Base-by-base conservation (phyloP, 2,329 filamentous ascomycete genomes). In the Xylariaceae sp. region DNA sequence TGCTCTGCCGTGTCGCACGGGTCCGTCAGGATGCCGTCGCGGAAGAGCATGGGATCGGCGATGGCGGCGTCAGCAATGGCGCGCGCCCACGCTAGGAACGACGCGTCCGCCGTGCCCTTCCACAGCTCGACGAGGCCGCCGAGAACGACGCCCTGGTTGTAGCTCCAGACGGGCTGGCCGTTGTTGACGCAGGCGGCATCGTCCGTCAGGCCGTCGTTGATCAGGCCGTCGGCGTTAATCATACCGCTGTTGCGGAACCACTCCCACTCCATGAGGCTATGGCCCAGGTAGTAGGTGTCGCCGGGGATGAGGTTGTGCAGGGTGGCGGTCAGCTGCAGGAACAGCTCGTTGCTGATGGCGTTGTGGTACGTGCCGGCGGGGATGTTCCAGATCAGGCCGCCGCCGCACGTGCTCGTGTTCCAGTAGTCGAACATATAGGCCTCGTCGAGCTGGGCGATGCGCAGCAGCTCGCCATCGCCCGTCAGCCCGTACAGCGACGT, bases 121-220 rank as follows among this genome's bases (percentile, higher is more conserved):
- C 74, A 73, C 18, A 86, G 73, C 60, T 87, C 82, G 2, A 80
- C 78, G 0, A 88, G 75, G 0, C 79, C 84, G 12, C 81, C 76
- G 6, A 88, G 77, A 20, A 87, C 76, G 1, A 87, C 82, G 7
- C 85, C 85, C 68, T 88, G 84, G 62, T 71, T 74, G 64, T 81
- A 81, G 37, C 77, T 69, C 70, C 84, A 88, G n/a, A 62, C 64
- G 3, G 65, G 48, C 20, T 51, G 50, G 10, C 61, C 59, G 44
- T 71, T 44, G 74, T 79, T 20, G 18, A 60, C 52, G 54, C 70
- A 71, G 7, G 65, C 48, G 1, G 42, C 20, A 9, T 71, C 71
- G 0, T 60, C 57, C 16, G 74, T 73, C 46, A 79, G 65, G n/a
- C 76, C 77, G 63, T 79, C 77, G 56, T 78, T 78, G 60, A 79